Evolutionary conservation across 164 flowering plant species (phyloP).

Genomic region (Tetrastigma voinierianum): DNA sequence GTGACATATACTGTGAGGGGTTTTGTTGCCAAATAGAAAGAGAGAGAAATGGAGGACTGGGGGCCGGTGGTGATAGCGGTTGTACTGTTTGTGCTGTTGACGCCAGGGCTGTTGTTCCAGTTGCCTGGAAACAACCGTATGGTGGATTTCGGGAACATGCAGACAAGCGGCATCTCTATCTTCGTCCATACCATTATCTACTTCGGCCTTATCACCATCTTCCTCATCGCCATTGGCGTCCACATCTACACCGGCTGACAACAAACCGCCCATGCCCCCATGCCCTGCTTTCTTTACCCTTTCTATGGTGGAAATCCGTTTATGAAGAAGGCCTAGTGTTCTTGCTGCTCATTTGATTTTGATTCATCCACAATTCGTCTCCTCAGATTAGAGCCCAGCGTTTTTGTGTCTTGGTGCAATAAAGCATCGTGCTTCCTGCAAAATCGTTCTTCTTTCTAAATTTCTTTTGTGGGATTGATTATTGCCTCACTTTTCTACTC

Average conservation of each 20-base stretch:
- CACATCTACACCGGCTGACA: conserved; percentile 45
- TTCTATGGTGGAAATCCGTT: no score
- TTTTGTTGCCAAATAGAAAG: background rate
- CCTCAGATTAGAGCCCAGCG: no score
- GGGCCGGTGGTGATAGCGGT: conserved; percentile 62
- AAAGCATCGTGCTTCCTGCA: no score
- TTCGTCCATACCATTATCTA: conserved; percentile 56
- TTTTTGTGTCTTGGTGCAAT: no score
- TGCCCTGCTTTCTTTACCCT: no score
- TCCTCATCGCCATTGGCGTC: conserved; percentile 55
- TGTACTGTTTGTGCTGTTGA: conserved; percentile 59
- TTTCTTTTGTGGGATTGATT: no score
- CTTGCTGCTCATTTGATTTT: no score
- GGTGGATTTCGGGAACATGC: conserved; percentile 53
- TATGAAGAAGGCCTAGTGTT: no score
- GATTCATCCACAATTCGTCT: no score
- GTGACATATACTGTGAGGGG: no score
- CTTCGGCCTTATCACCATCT: conserved; percentile 59
- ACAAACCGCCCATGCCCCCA: background rate
- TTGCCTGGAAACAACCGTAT: conserved; percentile 48
- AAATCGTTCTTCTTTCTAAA: no score
- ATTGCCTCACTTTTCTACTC: no score
- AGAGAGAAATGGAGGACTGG: conserved; percentile 53
- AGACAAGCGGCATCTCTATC: conserved; percentile 61
- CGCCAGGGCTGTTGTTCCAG: conserved; percentile 67